phyloP scores from a whole-genome alignment of 1,284 basidiomycete species.

The Microbotryum intermedium region DNA sequence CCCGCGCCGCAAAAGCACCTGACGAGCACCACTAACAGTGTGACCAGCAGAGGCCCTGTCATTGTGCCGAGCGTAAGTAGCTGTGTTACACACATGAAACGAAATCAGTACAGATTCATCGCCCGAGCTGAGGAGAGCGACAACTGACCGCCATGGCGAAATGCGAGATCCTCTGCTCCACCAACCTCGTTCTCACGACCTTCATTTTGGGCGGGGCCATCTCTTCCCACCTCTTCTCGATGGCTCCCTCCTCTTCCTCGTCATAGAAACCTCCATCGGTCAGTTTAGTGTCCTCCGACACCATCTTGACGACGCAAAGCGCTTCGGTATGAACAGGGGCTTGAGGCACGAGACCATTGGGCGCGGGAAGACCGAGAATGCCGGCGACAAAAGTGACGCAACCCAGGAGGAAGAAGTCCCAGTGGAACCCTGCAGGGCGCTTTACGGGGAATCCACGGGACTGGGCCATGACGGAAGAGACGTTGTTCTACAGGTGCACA shows the following conservation, averaged over 20 bases:
- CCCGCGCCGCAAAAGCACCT: conserved; percentile 44
- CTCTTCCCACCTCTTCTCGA: conserved; percentile 10
- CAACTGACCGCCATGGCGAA: conserved; percentile 72
- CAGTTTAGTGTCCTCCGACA: conserved; percentile 23
- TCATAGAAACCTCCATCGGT: conserved; percentile 21
- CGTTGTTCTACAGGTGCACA: conserved; percentile 41
- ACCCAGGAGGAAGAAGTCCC: conserved; percentile 63
- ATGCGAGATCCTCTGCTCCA: conserved; percentile 83
- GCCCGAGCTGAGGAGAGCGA: conserved; percentile 39
- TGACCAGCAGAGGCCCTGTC: conserved; percentile 68
- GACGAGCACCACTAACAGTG: conserved; percentile 65
- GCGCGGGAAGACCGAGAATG: conserved; percentile 80
- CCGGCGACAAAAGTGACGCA: conserved; percentile 87
- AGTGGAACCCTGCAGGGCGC: conserved; percentile 90
- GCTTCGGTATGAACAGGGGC: conserved; percentile 89
- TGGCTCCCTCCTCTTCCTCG: conserved; percentile 17
- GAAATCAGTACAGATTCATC: neutral
- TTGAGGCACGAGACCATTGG: conserved; percentile 92
- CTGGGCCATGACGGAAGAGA: conserved; percentile 74
- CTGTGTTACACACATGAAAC: neutral
- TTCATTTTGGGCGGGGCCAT: conserved; percentile 37
- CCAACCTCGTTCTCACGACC: conserved; percentile 65
- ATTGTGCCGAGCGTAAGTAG: conserved; percentile 52
- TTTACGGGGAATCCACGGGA: conserved; percentile 79
- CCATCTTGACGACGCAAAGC: conserved; percentile 61